These are phyloP conservation scores for Exsudoporus floridanus DNA, from an alignment of 1,284 basidiomycete species.

Conservation along the genomic window DNA sequence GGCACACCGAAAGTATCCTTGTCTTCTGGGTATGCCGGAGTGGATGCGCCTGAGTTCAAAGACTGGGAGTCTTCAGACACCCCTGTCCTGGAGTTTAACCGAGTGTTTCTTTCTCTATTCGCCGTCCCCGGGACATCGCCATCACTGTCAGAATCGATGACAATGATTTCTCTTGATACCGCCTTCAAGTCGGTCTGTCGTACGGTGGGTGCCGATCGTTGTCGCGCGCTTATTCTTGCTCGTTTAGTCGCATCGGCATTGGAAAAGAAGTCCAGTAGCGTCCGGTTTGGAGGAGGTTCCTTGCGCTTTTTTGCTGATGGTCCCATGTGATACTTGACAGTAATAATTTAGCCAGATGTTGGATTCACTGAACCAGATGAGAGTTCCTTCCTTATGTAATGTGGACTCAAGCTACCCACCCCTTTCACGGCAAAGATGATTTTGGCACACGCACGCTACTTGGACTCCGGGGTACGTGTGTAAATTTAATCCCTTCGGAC, in stretches of 20 bases:
- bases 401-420: too few species aligned
- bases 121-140: slow-evolving; percentile 25
- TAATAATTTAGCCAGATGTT: background rate
- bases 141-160: slow-evolving; percentile 61
- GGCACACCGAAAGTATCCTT: slow-evolving; percentile 32
- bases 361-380: background rate
- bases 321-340: slow-evolving; percentile 22
- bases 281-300: slow-evolving; percentile 38
- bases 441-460: too few species aligned
- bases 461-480: too few species aligned
- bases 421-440: too few species aligned
- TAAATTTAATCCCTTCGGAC: too few species aligned
- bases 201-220: background rate
- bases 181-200: slow-evolving; percentile 7
- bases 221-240: slow-evolving; percentile 14
- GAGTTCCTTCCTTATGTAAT: too few species aligned
- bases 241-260: slow-evolving; percentile 24
- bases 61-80: background rate
- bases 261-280: slow-evolving; percentile 55
- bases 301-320: slow-evolving; percentile 45
- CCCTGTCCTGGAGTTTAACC: background rate
- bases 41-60: background rate
- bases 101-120: background rate
- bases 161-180: slow-evolving; percentile 44
- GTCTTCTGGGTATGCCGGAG: slow-evolving; percentile 9